Conservation (phyloP, 768 basidiomycete genomes). For the Cystofilobasidium bisporidii region DNA sequence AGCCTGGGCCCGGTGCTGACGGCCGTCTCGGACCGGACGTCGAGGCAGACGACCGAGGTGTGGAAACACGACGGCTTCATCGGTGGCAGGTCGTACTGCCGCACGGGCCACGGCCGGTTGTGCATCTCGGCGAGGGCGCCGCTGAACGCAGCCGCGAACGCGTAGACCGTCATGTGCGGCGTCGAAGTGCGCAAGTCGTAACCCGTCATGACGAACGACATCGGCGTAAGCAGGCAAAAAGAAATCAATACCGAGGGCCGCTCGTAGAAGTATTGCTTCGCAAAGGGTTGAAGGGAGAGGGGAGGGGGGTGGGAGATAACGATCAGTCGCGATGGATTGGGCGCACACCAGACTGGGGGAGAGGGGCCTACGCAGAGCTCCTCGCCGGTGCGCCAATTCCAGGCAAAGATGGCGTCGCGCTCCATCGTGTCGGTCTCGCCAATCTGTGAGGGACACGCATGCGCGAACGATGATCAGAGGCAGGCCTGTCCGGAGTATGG, state of each 20-base stretch:
- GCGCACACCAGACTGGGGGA: background rate
- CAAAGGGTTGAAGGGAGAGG: background rate
- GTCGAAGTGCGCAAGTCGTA: background rate
- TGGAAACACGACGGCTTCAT: background rate
- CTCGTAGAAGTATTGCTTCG: constrained; percentile 1
- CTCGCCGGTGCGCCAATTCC: constrained; percentile 6
- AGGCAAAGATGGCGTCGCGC: constrained; percentile 2
- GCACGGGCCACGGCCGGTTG: background rate
- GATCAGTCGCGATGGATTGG: no score
- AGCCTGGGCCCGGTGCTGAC: background rate
- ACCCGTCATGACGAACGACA: background rate
- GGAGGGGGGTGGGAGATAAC: no score
- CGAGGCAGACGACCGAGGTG: background rate
- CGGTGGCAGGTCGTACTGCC: background rate
- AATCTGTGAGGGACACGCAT: background rate
- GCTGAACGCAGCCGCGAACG: background rate
- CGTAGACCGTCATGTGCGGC: background rate
- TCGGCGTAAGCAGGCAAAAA: background rate
- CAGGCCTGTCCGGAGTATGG: no score
- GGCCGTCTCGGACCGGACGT: background rate
- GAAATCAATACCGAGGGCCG: background rate
- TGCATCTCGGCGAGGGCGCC: background rate
- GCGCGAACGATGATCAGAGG: no score
- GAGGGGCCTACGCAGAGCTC: background rate
- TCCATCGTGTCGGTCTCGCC: background rate